Evolutionary conservation across 2,329 filamentous ascomycete genomes (phyloP).

Genomic region (Aspergillus aculeatinus): DNA sequence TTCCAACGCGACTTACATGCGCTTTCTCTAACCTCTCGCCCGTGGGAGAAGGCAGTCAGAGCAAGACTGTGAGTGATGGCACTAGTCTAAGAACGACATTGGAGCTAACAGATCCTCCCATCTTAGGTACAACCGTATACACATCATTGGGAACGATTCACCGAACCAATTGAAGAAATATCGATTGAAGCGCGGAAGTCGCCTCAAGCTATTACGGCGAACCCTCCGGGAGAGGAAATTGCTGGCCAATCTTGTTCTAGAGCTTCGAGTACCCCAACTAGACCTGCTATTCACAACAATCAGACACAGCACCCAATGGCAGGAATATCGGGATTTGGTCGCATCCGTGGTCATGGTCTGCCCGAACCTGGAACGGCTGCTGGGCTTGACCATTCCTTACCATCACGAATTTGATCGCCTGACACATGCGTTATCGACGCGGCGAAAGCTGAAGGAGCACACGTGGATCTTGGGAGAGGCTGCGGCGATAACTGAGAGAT

Average conservation of each 20-base stretch:
- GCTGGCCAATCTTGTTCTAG: constrained; percentile 53
- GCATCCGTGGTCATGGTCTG: constrained; percentile 60
- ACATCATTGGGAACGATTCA: constrained; percentile 51
- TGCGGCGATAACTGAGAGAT: constrained; percentile 38
- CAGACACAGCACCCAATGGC: constrained; percentile 42
- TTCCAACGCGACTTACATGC: constrained; percentile 55
- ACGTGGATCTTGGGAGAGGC: constrained; percentile 56
- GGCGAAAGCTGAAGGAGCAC: constrained; percentile 54
- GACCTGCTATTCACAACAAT: constrained; percentile 43
- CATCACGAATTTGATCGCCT: constrained; percentile 55
- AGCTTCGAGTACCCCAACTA: constrained; percentile 54
- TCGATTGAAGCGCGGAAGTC: constrained; percentile 49
- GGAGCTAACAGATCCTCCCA: constrained; percentile 11
- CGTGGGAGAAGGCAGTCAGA: constrained; percentile 56
- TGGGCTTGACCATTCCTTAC: constrained; percentile 55
- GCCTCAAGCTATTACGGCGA: constrained; percentile 55
- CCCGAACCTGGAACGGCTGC: constrained; percentile 56
- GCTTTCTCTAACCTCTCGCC: constrained; percentile 54
- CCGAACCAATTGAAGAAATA: constrained; percentile 48
- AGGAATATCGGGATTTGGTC: constrained; percentile 53
- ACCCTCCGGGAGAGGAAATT: constrained; percentile 53
- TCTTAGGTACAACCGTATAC: constrained; percentile 50
- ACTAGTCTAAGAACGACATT: constrained; percentile 1
- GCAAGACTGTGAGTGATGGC: constrained; percentile 48
- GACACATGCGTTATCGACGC: constrained; percentile 56